Percentiles rank a stretch among this genome's conserved stretches.
Evolutionary conservation across 129 eudicot genomes (phyloP).

Genomic region (sunflower (Helianthus annuus)): HanXRQr2.0-SUNRISE NC_035448.2:3550153-3550652

Average conservation of each 20-base stretch:
- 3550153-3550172: too few relatives aligned
- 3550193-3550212: too few relatives aligned
- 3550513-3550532: constrained; percentile 63
- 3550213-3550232: too few relatives aligned
- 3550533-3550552: not conserved
- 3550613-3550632: not conserved
- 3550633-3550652: not conserved
- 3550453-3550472: constrained; percentile 80
- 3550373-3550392: too few relatives aligned
- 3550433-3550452: constrained; percentile 5
- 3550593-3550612: not conserved
- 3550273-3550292: too few relatives aligned
- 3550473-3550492: constrained; percentile 73
- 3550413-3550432: not conserved
- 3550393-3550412: not conserved
- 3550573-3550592: not conserved
- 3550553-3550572: not conserved
- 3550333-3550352: too few relatives aligned
- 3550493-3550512: constrained; percentile 81
- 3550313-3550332: too few relatives aligned
- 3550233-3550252: not conserved
- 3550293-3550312: too few relatives aligned
- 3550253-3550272: constrained; percentile 5
- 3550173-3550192: too few relatives aligned
- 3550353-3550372: too few relatives aligned